Evolutionary conservation across 805 yeast genomes (phyloP).

Genomic region (Hanseniaspora jakobsenii): DNA sequence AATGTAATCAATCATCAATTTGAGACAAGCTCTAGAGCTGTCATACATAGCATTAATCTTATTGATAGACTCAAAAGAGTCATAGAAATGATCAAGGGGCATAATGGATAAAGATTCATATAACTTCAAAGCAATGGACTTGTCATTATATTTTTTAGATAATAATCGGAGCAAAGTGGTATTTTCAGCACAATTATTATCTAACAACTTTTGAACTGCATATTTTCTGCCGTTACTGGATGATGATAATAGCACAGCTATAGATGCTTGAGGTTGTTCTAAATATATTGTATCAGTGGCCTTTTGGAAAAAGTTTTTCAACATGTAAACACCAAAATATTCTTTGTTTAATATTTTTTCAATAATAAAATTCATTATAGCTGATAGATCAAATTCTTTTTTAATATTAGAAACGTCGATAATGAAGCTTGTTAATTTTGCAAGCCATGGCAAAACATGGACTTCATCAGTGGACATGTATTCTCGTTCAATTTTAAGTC

Average conservation of each 20-base stretch:
- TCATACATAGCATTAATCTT: conserved; percentile 3
- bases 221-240: not conserved
- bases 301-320: conserved; percentile 37
- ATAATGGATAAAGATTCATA: not conserved
- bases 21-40: not conserved
- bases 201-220: not conserved
- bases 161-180: not conserved
- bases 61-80: conserved; percentile 1
- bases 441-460: conserved; percentile 73
- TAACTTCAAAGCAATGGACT: not conserved
- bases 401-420: conserved; percentile 54
- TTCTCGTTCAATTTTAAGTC: conserved; percentile 57
- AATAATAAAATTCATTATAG: conserved; percentile 47
- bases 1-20: conserved; percentile 2
- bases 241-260: conserved; percentile 5
- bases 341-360: conserved; percentile 54
- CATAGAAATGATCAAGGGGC: conserved; percentile 5
- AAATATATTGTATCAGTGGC: conserved; percentile 1
- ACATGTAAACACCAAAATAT: conserved; percentile 46
- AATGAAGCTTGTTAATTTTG: conserved; percentile 64
- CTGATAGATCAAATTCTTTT: conserved; percentile 46
- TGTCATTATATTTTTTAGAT: not conserved
- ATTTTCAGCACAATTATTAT: not conserved
- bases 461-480: conserved; percentile 68
- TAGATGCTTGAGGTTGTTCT: conserved; percentile 3